A percentile compares a stretch with the other conserved stretches of the same genome.
Evolutionary conservation across 2,329 filamentous ascomycete genomes (phyloP).

Genomic region (Falciphora oryzae): DNA sequence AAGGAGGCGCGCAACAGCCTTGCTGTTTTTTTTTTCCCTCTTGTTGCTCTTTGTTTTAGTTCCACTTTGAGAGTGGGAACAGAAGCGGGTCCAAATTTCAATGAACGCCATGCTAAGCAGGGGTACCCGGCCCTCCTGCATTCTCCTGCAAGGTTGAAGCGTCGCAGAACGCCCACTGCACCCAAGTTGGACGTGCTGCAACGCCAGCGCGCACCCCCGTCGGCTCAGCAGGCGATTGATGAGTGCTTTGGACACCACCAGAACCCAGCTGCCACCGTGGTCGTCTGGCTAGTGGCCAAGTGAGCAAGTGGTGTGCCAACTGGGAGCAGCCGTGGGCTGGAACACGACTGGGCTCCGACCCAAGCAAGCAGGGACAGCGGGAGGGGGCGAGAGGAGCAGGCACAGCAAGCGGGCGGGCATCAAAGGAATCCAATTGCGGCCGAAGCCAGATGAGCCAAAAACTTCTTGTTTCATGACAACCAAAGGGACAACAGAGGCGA

Average conservation of each 20-base stretch:
- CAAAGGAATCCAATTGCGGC: neutral
- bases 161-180: neutral
- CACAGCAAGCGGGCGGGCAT: neutral
- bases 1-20: no score
- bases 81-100: neutral
- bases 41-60: neutral
- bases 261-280: neutral
- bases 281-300: neutral
- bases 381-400: neutral
- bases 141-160: neutral
- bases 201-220: no score
- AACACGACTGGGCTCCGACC: neutral
- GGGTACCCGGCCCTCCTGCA: neutral
- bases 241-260: neutral
- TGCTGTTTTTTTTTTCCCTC: neutral
- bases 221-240: neutral
- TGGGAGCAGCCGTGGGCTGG: neutral
- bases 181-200: neutral
- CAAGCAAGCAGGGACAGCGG: neutral
- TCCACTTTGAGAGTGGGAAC: neutral
- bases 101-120: neutral
- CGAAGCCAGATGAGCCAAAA: neutral
- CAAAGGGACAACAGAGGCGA: neutral
- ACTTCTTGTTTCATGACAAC: neutral
- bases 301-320: neutral